Evolutionary conservation across 2,329 filamentous ascomycete genomes (phyloP).

Genomic region (Xylariomycetidae sp.): DNA sequence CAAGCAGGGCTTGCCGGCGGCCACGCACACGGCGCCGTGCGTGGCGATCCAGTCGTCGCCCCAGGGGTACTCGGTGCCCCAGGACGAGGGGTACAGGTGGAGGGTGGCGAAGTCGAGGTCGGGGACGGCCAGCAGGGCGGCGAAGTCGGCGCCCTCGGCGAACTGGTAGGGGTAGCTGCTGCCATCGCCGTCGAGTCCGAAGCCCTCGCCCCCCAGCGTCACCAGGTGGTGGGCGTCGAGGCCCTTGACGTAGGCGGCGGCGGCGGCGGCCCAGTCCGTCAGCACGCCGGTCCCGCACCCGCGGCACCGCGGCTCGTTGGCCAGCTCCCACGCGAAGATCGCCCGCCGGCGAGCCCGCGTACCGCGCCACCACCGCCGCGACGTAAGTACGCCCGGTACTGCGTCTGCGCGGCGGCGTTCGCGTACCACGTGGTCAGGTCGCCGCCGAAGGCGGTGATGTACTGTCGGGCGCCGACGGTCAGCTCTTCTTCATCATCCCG

Average conservation of each 20-base stretch:
- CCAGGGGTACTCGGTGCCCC: slow-evolving; percentile 29
- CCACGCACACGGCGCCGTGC: slow-evolving; percentile 32
- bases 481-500: too few species aligned
- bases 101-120: slow-evolving; percentile 28
- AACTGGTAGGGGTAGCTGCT: slow-evolving; percentile 48
- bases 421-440: slow-evolving; percentile 51
- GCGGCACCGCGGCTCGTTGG: slow-evolving; percentile 52
- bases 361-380: slow-evolving; percentile 41
- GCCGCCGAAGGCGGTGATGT: slow-evolving; percentile 52
- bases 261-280: slow-evolving; percentile 51
- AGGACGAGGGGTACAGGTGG: slow-evolving; percentile 32
- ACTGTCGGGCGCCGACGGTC: slow-evolving; percentile 29
- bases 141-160: slow-evolving; percentile 47
- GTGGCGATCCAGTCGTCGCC: slow-evolving; percentile 30
- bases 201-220: slow-evolving; percentile 53
- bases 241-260: slow-evolving; percentile 57
- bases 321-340: slow-evolving; percentile 50
- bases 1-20: slow-evolving; percentile 33
- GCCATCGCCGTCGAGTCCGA: slow-evolving; percentile 39
- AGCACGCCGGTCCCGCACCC: slow-evolving; percentile 50
- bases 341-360: slow-evolving; percentile 39
- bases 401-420: slow-evolving; percentile 42
- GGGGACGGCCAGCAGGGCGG: slow-evolving; percentile 25
- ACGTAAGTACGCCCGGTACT: slow-evolving; percentile 52
- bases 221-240: slow-evolving; percentile 59